Conservation (phyloP, 257 asterid species). For the Gentiana macrophylla region DNA sequence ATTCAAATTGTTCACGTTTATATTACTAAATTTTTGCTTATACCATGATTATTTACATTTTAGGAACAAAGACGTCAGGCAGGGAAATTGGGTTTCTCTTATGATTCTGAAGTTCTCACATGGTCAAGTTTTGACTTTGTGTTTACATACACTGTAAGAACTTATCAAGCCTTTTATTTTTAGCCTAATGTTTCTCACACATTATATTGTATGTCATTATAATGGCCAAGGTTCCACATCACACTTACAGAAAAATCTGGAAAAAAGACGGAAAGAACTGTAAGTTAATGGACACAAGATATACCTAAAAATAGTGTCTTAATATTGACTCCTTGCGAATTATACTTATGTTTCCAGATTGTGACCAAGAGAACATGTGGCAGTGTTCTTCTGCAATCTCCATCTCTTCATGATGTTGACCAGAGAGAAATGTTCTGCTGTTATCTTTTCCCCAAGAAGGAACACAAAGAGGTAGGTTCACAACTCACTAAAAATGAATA, state of each 20-base stretch:
- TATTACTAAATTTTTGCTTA: background rate
- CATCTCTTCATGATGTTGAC: slow-evolving; percentile 51
- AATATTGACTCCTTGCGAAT: slow-evolving; percentile 1
- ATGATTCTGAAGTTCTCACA: slow-evolving; percentile 64
- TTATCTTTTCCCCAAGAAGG: slow-evolving; percentile 60
- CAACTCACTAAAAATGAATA: too few species aligned
- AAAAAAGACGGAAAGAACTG: background rate
- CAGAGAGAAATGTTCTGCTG: slow-evolving; percentile 68
- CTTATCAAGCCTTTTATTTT: background rate
- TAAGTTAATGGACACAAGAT: too few species aligned
- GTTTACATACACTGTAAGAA: slow-evolving; percentile 54
- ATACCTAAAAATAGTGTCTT: too few species aligned
- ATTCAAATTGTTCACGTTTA: slow-evolving; percentile 8
- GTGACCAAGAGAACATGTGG: slow-evolving; percentile 47
- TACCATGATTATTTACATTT: slow-evolving; percentile 2
- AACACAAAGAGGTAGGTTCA: slow-evolving; percentile 39
- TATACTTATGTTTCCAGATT: slow-evolving; percentile 35
- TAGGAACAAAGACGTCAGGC: slow-evolving; percentile 59
- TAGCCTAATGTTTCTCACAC: background rate
- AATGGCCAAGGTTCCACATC: background rate
- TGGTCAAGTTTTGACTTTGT: slow-evolving; percentile 72
- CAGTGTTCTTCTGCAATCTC: slow-evolving; percentile 60
- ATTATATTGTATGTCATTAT: background rate
- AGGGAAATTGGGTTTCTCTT: slow-evolving; percentile 54
- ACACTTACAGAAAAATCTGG: background rate